Evolutionary conservation across 2,329 filamentous ascomycete species (phyloP).

Genomic region (Botryotinia narcissicola): DNA sequence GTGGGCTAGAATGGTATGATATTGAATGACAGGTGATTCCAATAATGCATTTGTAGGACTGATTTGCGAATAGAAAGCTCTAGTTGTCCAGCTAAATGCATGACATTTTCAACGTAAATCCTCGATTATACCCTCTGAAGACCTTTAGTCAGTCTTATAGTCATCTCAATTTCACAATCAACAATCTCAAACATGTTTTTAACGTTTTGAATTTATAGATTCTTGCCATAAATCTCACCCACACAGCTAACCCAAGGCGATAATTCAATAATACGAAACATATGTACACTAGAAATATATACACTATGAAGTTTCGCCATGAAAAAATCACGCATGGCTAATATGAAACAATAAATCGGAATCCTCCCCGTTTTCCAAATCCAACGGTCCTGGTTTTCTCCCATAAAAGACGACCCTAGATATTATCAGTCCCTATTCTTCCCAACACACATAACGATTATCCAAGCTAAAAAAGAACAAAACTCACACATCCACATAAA

Average conservation of each 20-base stretch:
- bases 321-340: background rate
- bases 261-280: background rate
- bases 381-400: background rate
- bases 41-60: background rate
- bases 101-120: background rate
- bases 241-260: too few species aligned
- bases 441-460: background rate
- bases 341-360: background rate
- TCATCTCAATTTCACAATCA: background rate
- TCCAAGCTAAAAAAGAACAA: background rate
- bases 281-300: background rate
- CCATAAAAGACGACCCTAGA: slow-evolving; percentile 14
- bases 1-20: background rate
- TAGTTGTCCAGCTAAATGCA: background rate
- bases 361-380: too few species aligned
- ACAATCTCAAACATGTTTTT: background rate
- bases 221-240: background rate
- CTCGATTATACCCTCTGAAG: background rate
- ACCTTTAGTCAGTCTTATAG: background rate
- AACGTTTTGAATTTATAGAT: background rate
- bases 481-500: slow-evolving; percentile 38
- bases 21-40: background rate
- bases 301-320: background rate
- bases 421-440: background rate
- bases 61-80: background rate